Conservation (phyloP, 1,139 yeast genomes). For the Blastobotrys illinoisensis region DNA sequence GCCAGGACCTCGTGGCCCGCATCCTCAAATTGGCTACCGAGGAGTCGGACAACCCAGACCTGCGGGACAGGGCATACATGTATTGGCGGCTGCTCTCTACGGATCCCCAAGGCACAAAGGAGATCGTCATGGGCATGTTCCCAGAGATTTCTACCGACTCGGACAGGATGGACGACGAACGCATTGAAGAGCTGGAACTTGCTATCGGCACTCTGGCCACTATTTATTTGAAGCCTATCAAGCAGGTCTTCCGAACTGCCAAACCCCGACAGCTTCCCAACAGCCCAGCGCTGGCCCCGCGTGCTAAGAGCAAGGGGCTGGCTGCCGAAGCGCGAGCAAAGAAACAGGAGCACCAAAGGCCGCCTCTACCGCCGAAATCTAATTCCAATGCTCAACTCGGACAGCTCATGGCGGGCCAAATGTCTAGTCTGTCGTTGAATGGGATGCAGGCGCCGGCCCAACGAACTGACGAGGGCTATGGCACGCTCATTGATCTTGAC, state of each 20-base stretch:
- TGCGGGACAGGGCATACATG: constrained; percentile 78
- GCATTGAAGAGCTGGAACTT: constrained; percentile 76
- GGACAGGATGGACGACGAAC: constrained; percentile 62
- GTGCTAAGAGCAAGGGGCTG: constrained; percentile 18
- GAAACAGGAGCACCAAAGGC: background rate
- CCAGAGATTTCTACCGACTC: constrained; percentile 66
- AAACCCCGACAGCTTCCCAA: constrained; percentile 48
- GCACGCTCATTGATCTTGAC: constrained; percentile 19
- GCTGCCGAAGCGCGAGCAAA: background rate
- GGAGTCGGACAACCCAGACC: constrained; percentile 69
- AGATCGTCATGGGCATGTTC: constrained; percentile 52
- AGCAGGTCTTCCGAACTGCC: constrained; percentile 67
- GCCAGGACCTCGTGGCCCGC: constrained; percentile 53
- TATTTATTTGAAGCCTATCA: constrained; percentile 76
- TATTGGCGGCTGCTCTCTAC: constrained; percentile 77
- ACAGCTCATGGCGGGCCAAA: constrained; percentile 3
- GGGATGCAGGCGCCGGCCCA: background rate
- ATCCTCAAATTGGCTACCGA: constrained; percentile 71
- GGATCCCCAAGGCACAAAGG: constrained; percentile 39
- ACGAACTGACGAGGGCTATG: constrained; percentile 2
- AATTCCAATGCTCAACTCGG: background rate
- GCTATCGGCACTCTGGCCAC: constrained; percentile 80
- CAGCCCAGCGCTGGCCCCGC: constrained; percentile 57
- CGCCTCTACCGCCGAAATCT: background rate
- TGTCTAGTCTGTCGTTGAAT: constrained; percentile 7